A percentile compares a stretch with the other conserved stretches of the same genome.
Evolutionary conservation across 2,329 filamentous ascomycete genomes (phyloP).

Genomic region (Aureobasidium sp.): DNA sequence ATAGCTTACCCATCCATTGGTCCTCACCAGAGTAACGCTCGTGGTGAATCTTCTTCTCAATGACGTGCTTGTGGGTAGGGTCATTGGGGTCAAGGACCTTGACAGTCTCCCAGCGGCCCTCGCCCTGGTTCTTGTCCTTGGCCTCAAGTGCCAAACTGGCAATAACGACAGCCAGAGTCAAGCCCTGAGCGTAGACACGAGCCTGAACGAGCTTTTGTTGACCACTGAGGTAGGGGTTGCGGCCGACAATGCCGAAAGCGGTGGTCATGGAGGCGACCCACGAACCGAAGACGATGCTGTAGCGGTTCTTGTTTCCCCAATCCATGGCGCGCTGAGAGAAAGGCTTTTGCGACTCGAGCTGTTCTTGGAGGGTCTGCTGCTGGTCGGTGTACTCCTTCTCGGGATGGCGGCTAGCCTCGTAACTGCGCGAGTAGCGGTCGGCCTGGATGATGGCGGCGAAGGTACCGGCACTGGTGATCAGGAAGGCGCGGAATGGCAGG

Average conservation of each 20-base stretch:
- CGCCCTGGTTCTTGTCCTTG: conserved; percentile 65
- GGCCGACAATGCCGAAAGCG: conserved; percentile 65
- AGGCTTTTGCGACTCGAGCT: conserved; percentile 48
- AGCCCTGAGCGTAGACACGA: conserved; percentile 83
- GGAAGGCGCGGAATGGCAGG: conserved; percentile 82
- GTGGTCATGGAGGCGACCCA: conserved; percentile 76
- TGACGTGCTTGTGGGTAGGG: conserved; percentile 69
- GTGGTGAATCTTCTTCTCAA: conserved; percentile 81
- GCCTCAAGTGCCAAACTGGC: conserved; percentile 76
- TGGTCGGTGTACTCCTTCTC: conserved; percentile 57
- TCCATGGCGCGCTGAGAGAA: conserved; percentile 53
- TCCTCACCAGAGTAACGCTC: conserved; percentile 84
- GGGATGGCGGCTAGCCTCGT: conserved; percentile 61
- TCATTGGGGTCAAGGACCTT: conserved; percentile 72
- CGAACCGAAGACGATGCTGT: conserved; percentile 71
- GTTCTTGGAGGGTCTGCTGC: conserved; percentile 46
- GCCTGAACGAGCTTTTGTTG: conserved; percentile 89
- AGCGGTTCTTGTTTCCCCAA: conserved; percentile 73
- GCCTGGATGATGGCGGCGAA: conserved; percentile 78
- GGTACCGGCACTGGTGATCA: conserved; percentile 71
- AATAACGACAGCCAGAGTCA: conserved; percentile 77
- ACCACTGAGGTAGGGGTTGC: conserved; percentile 64
- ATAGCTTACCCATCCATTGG: conserved; percentile 70
- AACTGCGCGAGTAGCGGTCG: conserved; percentile 63
- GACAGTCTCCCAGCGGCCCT: conserved; percentile 75